A percentile compares a stretch with the other conserved stretches of the same genome.
phyloP scores from a whole-genome alignment of 495 filamentous ascomycete species.

The Penicillium maclennaniae region DNA sequence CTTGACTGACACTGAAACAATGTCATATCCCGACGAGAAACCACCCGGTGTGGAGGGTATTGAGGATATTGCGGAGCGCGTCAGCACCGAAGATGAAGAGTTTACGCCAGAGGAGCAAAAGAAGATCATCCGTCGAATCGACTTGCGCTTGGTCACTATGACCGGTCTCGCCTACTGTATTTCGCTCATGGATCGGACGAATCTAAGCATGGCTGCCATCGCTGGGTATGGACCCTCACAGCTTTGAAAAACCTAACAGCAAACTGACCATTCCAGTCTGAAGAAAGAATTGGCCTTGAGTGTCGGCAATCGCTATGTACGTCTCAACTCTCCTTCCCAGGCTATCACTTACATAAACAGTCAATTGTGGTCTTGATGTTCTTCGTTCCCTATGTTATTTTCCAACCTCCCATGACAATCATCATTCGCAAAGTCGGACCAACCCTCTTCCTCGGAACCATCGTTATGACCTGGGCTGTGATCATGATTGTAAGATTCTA shows the following conservation, averaged over 20 bases:
- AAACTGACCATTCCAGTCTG: slow-evolving; percentile 34
- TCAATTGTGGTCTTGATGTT: slow-evolving; percentile 60
- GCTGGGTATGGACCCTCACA: slow-evolving; percentile 43
- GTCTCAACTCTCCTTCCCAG: not conserved
- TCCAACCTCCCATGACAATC: slow-evolving; percentile 58
- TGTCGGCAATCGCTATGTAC: slow-evolving; percentile 40
- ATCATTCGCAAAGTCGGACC: slow-evolving; percentile 60
- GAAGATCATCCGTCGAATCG: slow-evolving; percentile 56
- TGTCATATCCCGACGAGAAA: slow-evolving; percentile 21
- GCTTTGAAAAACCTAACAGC: not conserved
- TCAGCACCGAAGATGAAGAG: slow-evolving; percentile 31
- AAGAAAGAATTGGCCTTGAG: slow-evolving; percentile 46
- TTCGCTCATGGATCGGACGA: slow-evolving; percentile 66
- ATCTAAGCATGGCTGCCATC: slow-evolving; percentile 59
- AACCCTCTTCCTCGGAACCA: slow-evolving; percentile 48
- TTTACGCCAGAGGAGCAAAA: slow-evolving; percentile 34
- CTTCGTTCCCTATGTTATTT: slow-evolving; percentile 62
- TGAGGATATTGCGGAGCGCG: slow-evolving; percentile 25
- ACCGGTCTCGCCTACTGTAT: slow-evolving; percentile 64
- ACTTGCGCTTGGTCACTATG: slow-evolving; percentile 59
- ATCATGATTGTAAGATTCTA: slow-evolving; percentile 38
- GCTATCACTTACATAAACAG: slow-evolving; percentile 22
- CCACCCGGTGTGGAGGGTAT: slow-evolving; percentile 23
- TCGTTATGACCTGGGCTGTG: slow-evolving; percentile 51
- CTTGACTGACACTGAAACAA: not conserved